Evolutionary conservation across 1,284 basidiomycete species (phyloP).

Genomic region (Mrakiaceae sp.): DNA sequence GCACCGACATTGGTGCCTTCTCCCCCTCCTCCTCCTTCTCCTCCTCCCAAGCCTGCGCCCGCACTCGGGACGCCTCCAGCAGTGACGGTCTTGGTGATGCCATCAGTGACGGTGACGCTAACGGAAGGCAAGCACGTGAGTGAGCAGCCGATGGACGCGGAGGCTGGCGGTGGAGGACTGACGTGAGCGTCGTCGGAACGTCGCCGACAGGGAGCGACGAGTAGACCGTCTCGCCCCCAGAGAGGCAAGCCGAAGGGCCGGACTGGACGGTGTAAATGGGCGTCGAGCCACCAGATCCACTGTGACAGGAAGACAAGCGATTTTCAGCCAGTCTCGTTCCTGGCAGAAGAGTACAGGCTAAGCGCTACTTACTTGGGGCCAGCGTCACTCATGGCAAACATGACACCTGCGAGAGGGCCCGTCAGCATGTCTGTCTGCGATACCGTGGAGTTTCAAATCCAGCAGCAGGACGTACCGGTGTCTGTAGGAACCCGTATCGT

Average conservation of each 20-base stretch:
- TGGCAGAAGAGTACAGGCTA: not conserved
- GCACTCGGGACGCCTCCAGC: not conserved
- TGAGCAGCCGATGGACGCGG: too few relatives aligned
- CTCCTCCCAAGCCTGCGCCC: not conserved
- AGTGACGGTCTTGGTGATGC: not conserved
- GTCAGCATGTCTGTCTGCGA: too few relatives aligned
- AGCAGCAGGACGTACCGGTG: not conserved
- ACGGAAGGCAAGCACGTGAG: not conserved
- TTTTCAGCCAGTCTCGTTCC: too few relatives aligned
- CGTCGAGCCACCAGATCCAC: slow-evolving; percentile 10
- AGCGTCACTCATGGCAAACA: slow-evolving; percentile 10
- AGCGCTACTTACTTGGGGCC: slow-evolving; percentile 2
- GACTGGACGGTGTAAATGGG: slow-evolving; percentile 12
- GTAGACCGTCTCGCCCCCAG: slow-evolving; percentile 3
- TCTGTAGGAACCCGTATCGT: slow-evolving; percentile 4
- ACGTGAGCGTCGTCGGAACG: slow-evolving; percentile 74
- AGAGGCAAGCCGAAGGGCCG: not conserved
- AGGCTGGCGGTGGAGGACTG: slow-evolving; percentile 51
- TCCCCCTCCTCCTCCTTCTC: not conserved
- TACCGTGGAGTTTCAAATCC: too few relatives aligned
- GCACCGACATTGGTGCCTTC: not conserved
- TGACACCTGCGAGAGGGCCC: not conserved
- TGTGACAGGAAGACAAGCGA: not conserved
- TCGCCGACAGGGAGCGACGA: slow-evolving; percentile 12
- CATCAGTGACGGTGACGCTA: slow-evolving; percentile 3